These are phyloP conservation scores for Adansonia madagascariensis DNA, from an alignment of 441 rosid species.

Conservation along the genomic window DNA sequence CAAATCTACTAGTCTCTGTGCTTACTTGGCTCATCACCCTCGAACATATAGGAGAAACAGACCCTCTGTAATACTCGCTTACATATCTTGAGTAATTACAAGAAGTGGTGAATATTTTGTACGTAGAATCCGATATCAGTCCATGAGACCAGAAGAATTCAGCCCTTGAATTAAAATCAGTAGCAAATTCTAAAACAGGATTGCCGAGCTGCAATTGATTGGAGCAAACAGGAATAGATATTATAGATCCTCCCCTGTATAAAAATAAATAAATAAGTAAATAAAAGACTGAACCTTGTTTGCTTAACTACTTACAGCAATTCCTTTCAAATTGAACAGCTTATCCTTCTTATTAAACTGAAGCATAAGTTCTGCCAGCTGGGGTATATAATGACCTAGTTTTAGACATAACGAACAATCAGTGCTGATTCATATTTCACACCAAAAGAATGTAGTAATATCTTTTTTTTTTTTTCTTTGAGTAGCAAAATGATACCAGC, in stretches of 20 bases:
- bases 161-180: slow-evolving; percentile 90
- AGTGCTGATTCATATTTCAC: slow-evolving; percentile 1
- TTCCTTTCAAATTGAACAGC: slow-evolving; percentile 84
- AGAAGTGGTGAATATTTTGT: slow-evolving; percentile 76
- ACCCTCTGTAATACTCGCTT: slow-evolving; percentile 80
- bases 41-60: slow-evolving; percentile 75
- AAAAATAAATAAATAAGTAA: background rate
- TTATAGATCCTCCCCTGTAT: background rate
- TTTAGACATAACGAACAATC: slow-evolving; percentile 17
- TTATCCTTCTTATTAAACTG: slow-evolving; percentile 73
- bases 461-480: background rate
- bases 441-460: background rate
- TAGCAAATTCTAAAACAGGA: slow-evolving; percentile 82
- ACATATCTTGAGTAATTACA: slow-evolving; percentile 94
- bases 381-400: slow-evolving; percentile 93
- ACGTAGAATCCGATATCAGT: slow-evolving; percentile 81
- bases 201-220: slow-evolving; percentile 72
- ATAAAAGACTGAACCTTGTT: background rate
- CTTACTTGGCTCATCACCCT: slow-evolving; percentile 84
- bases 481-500: slow-evolving; percentile 61
- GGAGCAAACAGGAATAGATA: slow-evolving; percentile 5
- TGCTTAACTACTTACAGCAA: slow-evolving; percentile 67
- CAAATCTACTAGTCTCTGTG: slow-evolving; percentile 87
- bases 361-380: slow-evolving; percentile 82
- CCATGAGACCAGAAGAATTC: slow-evolving; percentile 99